These are phyloP conservation scores for Sugiyamaella marilandica DNA, from an alignment of 805 yeast species.

Conservation along the genomic window DNA sequence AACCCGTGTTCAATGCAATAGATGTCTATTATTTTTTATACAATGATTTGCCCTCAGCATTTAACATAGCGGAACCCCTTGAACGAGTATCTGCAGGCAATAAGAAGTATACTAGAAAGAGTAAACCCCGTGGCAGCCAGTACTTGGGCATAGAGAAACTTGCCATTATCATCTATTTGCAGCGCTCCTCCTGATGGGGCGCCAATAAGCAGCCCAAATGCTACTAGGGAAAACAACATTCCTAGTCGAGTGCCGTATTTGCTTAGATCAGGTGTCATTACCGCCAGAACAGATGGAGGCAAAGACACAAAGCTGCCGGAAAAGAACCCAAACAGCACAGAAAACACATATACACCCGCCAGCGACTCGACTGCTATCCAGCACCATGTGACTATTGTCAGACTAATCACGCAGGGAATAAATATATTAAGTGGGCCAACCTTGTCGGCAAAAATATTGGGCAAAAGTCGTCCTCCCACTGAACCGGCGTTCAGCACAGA, in stretches of 20 bases:
- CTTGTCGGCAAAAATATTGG: constrained; percentile 46
- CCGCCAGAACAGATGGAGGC: constrained; percentile 31
- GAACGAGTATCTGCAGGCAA: not conserved
- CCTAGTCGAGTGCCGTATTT: constrained; percentile 50
- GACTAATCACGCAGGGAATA: constrained; percentile 11
- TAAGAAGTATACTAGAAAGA: not conserved
- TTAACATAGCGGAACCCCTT: not conserved
- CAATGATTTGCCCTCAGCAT: no score
- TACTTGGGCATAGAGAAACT: constrained; percentile 17
- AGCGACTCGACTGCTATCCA: constrained; percentile 34
- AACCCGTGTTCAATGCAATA: no score
- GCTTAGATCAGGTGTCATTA: constrained; percentile 38
- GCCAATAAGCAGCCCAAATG: constrained; percentile 40
- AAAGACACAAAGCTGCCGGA: constrained; percentile 32
- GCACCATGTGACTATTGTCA: not conserved
- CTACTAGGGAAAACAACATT: constrained; percentile 49
- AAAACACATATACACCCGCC: constrained; percentile 29
- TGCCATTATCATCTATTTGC: constrained; percentile 14
- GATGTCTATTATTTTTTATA: no score
- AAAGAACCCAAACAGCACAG: constrained; percentile 30
- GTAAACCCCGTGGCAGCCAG: constrained; percentile 15
- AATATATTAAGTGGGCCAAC: constrained; percentile 44
- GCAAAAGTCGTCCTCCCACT: constrained; percentile 45
- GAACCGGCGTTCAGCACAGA: constrained; percentile 37
- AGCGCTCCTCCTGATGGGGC: constrained; percentile 31